Percentiles rank a stretch among this genome's conserved stretches.
These are phyloP conservation scores for Neonectria ditissima DNA, from an alignment of 2,329 filamentous ascomycete genomes.

Conservation along the genomic window DNA sequence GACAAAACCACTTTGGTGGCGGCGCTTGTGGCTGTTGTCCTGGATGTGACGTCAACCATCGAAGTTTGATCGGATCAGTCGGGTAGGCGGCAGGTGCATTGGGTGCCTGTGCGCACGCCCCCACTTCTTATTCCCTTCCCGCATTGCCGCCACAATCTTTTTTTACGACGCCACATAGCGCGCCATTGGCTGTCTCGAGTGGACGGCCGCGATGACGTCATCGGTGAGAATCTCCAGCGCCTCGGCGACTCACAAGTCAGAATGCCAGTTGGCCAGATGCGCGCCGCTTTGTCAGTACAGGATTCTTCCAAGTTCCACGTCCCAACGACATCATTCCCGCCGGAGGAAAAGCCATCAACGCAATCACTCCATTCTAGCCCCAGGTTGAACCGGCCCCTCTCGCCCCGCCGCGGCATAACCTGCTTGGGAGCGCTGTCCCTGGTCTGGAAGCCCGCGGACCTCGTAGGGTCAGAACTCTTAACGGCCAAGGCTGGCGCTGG, in stretches of 20 bases:
- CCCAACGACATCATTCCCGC: constrained; percentile 23
- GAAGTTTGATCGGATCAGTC: constrained; percentile 31
- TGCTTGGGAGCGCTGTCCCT: background rate
- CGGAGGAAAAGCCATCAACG: constrained; percentile 10
- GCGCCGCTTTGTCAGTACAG: constrained; percentile 10
- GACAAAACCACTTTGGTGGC: background rate
- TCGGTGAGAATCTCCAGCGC: constrained; percentile 13
- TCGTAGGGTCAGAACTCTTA: constrained; percentile 1
- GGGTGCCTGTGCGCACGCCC: background rate
- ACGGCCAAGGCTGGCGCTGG: background rate
- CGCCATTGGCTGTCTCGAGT: constrained; percentile 12
- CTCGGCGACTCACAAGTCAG: constrained; percentile 5
- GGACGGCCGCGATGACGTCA: constrained; percentile 10
- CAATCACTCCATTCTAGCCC: background rate
- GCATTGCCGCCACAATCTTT: background rate
- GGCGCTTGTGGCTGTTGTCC: constrained; percentile 8
- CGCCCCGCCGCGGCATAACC: background rate
- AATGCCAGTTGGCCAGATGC: background rate
- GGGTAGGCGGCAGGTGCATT: constrained; percentile 18
- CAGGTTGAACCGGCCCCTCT: background rate
- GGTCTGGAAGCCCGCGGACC: background rate
- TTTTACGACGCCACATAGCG: constrained; percentile 16
- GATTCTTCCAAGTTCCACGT: constrained; percentile 29
- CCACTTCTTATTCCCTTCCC: constrained; percentile 22
- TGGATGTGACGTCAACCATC: constrained; percentile 39